Evolutionary conservation across 2,329 filamentous ascomycete genomes (phyloP).

Genomic region (Aspergillus ochraceus): DNA sequence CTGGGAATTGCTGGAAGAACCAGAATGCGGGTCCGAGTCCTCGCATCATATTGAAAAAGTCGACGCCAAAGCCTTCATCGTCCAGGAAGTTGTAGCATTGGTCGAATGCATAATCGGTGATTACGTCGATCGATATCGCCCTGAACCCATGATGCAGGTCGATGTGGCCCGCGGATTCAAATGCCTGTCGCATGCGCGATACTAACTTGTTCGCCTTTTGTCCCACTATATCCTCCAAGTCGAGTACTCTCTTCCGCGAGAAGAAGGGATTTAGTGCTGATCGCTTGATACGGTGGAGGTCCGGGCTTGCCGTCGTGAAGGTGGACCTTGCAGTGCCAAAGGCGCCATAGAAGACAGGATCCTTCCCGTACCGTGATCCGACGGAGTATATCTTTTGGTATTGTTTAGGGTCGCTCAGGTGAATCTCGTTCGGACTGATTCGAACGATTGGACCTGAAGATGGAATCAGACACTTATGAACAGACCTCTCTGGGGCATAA

Average conservation of each 20-base stretch:
- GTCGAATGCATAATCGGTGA: constrained; percentile 31
- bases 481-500: neutral
- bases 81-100: constrained; percentile 21
- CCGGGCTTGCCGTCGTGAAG: constrained; percentile 29
- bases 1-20: constrained; percentile 26
- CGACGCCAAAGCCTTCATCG: constrained; percentile 18
- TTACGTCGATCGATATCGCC: constrained; percentile 28
- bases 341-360: constrained; percentile 24
- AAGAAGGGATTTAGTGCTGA: constrained; percentile 33
- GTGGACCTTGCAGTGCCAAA: constrained; percentile 29
- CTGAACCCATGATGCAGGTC: constrained; percentile 26
- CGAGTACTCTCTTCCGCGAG: constrained; percentile 24
- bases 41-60: constrained; percentile 22
- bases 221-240: constrained; percentile 26
- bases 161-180: constrained; percentile 14
- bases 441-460: constrained; percentile 28
- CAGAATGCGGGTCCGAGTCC: constrained; percentile 19
- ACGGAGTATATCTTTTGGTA: constrained; percentile 28
- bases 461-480: neutral
- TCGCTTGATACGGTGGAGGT: constrained; percentile 29
- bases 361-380: constrained; percentile 25
- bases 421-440: constrained; percentile 29
- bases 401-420: constrained; percentile 27
- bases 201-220: constrained; percentile 24
- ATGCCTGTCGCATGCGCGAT: constrained; percentile 19